These are phyloP conservation scores for Debaryomyces prosopidis DNA, from an alignment of 805 yeast genomes.

Conservation along the genomic window DNA sequence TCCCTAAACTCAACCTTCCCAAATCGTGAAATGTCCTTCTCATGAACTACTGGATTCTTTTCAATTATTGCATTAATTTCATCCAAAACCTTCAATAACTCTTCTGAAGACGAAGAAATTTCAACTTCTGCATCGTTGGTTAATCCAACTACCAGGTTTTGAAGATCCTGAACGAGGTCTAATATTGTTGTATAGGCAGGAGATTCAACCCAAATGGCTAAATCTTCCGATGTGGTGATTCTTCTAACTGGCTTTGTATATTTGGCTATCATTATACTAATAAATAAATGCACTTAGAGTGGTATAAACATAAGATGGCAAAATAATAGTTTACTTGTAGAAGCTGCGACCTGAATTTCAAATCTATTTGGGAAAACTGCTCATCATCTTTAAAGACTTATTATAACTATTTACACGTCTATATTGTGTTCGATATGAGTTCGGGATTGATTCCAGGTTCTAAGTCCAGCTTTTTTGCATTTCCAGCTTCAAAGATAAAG, in stretches of 20 bases:
- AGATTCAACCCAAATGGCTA: slow-evolving; percentile 59
- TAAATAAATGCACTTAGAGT: not conserved
- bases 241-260: slow-evolving; percentile 29
- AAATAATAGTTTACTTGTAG: not conserved
- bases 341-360: not conserved
- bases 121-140: slow-evolving; percentile 48
- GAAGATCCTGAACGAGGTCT: slow-evolving; percentile 56
- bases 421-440: not conserved
- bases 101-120: slow-evolving; percentile 29
- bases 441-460: not conserved
- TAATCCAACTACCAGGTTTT: slow-evolving; percentile 64
- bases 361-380: too few species aligned
- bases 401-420: too few species aligned
- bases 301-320: not conserved
- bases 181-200: slow-evolving; percentile 51
- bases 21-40: slow-evolving; percentile 69
- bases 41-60: slow-evolving; percentile 65
- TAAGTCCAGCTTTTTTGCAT: slow-evolving; percentile 7
- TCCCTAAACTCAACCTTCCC: slow-evolving; percentile 89
- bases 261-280: not conserved
- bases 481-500: slow-evolving; percentile 11
- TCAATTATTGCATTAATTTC: slow-evolving; percentile 47
- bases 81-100: slow-evolving; percentile 41
- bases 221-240: slow-evolving; percentile 57
- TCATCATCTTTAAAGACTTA: too few species aligned